These are phyloP conservation scores for Pythium vanterpoolii DNA, from an alignment of 352 stramenopile species.

Conservation along the genomic window DNA sequence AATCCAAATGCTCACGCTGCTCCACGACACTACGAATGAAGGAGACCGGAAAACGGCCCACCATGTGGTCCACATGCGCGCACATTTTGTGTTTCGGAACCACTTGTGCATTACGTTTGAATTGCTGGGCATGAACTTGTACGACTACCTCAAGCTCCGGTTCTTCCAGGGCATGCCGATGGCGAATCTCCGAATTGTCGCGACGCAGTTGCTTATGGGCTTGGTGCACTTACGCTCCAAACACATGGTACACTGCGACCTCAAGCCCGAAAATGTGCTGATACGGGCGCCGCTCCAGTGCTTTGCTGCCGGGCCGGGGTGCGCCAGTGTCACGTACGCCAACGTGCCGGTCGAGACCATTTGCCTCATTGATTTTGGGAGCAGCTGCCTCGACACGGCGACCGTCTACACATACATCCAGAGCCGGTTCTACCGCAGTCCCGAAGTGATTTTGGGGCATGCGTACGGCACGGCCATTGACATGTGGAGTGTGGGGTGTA, in stretches of 20 bases:
- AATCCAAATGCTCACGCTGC: slow-evolving; percentile 90
- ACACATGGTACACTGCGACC: slow-evolving; percentile 96
- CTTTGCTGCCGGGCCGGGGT: slow-evolving; percentile 49
- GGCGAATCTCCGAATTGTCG: slow-evolving; percentile 81
- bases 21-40: slow-evolving; percentile 32
- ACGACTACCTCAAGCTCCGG: slow-evolving; percentile 95
- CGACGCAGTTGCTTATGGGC: slow-evolving; percentile 84
- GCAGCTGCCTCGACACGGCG: slow-evolving; percentile 86
- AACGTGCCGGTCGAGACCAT: slow-evolving; percentile 27
- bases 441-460: slow-evolving; percentile 96
- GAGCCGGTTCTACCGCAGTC: slow-evolving; percentile 96
- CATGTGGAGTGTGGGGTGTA: slow-evolving; percentile 90
- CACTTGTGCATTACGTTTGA: slow-evolving; percentile 98
- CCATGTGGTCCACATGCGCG: slow-evolving; percentile 82
- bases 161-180: slow-evolving; percentile 95
- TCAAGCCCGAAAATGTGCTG: slow-evolving; percentile 98
- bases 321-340: slow-evolving; percentile 75
- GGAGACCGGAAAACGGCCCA: slow-evolving; percentile 13
- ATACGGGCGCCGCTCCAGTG: slow-evolving; percentile 49
- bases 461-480: slow-evolving; percentile 75
- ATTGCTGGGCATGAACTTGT: slow-evolving; percentile 94
- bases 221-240: slow-evolving; percentile 74
- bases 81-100: slow-evolving; percentile 91
- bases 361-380: slow-evolving; percentile 98
- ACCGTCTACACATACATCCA: slow-evolving; percentile 97